These are phyloP conservation scores for Monosporascus sp. DNA, from an alignment of 2,329 filamentous ascomycete species.

Conservation along the genomic window DNA sequence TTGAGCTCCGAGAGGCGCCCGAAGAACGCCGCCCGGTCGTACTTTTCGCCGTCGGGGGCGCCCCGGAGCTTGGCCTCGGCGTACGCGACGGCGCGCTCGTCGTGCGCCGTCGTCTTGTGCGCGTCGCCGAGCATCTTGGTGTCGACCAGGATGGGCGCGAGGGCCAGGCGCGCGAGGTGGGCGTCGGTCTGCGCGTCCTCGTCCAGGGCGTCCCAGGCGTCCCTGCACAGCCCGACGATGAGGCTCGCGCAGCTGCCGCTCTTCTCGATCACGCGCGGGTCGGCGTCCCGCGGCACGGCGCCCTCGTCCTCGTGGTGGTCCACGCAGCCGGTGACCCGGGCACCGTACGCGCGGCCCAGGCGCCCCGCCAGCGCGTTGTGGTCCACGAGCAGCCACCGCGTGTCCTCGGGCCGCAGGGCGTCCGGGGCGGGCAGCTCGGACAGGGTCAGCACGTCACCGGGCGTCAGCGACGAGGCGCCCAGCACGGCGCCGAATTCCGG, in stretches of 20 bases:
- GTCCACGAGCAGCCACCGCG: constrained; percentile 71
- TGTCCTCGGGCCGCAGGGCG: constrained; percentile 46
- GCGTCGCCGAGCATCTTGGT: constrained; percentile 58
- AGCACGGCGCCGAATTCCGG: constrained; percentile 68
- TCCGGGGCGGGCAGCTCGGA: constrained; percentile 44
- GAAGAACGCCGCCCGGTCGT: constrained; percentile 53
- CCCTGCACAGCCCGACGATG: constrained; percentile 54
- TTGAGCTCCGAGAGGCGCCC: constrained; percentile 58
- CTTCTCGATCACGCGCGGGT: constrained; percentile 58
- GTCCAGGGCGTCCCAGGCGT: constrained; percentile 51
- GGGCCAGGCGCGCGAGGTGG: constrained; percentile 59
- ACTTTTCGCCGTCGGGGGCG: constrained; percentile 28
- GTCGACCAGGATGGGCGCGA: constrained; percentile 70
- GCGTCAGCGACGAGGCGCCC: constrained; percentile 50
- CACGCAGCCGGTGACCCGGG: constrained; percentile 58
- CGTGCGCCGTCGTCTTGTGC: constrained; percentile 60
- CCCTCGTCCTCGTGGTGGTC: constrained; percentile 77
- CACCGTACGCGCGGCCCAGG: constrained; percentile 48
- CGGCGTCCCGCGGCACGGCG: constrained; percentile 37
- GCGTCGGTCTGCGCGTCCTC: constrained; percentile 39
- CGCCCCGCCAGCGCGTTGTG: constrained; percentile 68
- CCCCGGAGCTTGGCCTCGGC: constrained; percentile 45
- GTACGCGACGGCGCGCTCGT: constrained; percentile 52
- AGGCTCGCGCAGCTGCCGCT: constrained; percentile 71
- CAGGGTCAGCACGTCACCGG: constrained; percentile 60